These are phyloP conservation scores for Elongisporangium anandrum DNA, from an alignment of 352 stramenopile genomes.

Conservation along the genomic window DNA sequence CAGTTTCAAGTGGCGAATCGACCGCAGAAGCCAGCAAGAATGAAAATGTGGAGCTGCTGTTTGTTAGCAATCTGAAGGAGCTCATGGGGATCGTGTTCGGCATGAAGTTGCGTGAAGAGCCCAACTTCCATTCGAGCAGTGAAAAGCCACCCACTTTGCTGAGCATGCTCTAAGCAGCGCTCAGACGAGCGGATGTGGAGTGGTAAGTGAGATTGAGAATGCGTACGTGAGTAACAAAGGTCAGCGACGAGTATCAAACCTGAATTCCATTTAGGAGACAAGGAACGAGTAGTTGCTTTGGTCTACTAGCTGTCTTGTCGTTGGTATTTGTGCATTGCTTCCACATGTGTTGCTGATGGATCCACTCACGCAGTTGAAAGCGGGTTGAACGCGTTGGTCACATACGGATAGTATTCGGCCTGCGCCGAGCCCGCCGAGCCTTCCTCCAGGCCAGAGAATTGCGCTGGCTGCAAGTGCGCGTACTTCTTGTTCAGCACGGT, in stretches of 20 bases:
- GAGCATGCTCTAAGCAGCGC: slow-evolving; percentile 40
- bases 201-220: not conserved
- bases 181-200: not conserved
- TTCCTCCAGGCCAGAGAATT: slow-evolving; percentile 80
- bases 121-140: slow-evolving; percentile 10
- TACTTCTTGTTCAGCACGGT: slow-evolving; percentile 82
- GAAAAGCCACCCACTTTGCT: slow-evolving; percentile 23
- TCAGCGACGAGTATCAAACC: not conserved
- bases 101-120: slow-evolving; percentile 48
- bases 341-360: not conserved
- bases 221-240: not conserved
- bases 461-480: slow-evolving; percentile 74
- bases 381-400: slow-evolving; percentile 75
- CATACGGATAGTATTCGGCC: slow-evolving; percentile 80
- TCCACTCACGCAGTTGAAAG: slow-evolving; percentile 21
- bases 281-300: not conserved
- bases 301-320: not conserved
- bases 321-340: not conserved
- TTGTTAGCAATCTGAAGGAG: slow-evolving; percentile 64
- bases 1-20: slow-evolving; percentile 7
- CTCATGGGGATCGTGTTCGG: slow-evolving; percentile 66
- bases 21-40: slow-evolving; percentile 11
- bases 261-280: not conserved
- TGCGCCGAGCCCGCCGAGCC: slow-evolving; percentile 38
- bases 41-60: slow-evolving; percentile 47